Evolutionary conservation across 768 basidiomycete species (phyloP).

Genomic region (Trametes meyenii): DNA sequence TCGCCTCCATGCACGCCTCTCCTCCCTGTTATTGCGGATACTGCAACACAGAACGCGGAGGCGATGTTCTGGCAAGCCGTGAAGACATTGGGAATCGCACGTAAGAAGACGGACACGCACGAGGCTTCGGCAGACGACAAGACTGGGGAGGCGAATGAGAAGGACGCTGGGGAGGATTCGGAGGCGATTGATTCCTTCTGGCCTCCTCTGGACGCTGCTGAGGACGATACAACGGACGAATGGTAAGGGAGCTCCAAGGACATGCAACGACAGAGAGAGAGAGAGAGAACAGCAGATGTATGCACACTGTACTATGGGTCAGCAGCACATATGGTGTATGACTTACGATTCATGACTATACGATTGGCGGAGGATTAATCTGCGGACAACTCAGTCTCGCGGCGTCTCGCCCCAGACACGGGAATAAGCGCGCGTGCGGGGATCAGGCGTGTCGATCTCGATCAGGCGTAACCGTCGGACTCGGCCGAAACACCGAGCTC

Average conservation of each 20-base stretch:
- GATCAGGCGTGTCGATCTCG: not conserved
- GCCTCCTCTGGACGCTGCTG: slow-evolving; percentile 27
- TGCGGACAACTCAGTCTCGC: too few species aligned
- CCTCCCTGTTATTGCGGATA: slow-evolving; percentile 58
- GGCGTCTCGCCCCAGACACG: not conserved
- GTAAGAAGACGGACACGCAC: slow-evolving; percentile 20
- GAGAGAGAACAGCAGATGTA: not conserved
- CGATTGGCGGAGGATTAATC: too few species aligned
- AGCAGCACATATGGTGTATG: not conserved
- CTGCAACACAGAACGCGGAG: slow-evolving; percentile 59
- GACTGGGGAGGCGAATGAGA: slow-evolving; percentile 35
- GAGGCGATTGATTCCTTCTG: slow-evolving; percentile 30
- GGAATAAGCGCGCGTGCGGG: slow-evolving; percentile 1
- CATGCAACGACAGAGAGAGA: too few species aligned
- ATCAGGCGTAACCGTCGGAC: slow-evolving; percentile 1
- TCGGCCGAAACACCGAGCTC: slow-evolving; percentile 19
- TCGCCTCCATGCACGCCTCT: slow-evolving; percentile 37
- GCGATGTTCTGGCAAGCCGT: slow-evolving; percentile 53
- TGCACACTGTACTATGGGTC: not conserved
- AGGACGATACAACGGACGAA: slow-evolving; percentile 23
- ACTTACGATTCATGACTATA: too few species aligned
- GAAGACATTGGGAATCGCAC: slow-evolving; percentile 33
- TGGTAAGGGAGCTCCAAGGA: slow-evolving; percentile 15
- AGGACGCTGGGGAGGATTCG: slow-evolving; percentile 44
- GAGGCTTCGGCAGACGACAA: slow-evolving; percentile 22